A percentile compares a stretch with the other conserved stretches of the same genome.
These are phyloP conservation scores for Saturnispora sanitii DNA, from an alignment of 805 yeast species.

Conservation along the genomic window DNA sequence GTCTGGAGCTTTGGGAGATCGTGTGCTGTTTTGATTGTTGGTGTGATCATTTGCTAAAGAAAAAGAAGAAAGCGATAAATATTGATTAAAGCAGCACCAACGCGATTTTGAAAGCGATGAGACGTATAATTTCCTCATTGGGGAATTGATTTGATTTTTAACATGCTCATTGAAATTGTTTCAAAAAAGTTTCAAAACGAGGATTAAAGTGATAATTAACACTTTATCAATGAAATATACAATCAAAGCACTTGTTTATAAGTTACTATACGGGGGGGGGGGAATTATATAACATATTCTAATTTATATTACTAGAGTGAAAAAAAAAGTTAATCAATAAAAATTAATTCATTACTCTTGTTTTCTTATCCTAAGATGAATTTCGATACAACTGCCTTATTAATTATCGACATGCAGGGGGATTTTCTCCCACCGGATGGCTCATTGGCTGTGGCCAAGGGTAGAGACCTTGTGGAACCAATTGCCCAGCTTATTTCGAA, in stretches of 20 bases:
- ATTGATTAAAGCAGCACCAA: not conserved
- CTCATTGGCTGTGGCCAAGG: conserved; percentile 60
- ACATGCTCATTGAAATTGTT: not conserved
- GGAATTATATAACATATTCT: too few species aligned
- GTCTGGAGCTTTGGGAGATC: too few species aligned
- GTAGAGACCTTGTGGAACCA: conserved; percentile 45
- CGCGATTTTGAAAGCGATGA: not conserved
- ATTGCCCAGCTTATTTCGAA: conserved; percentile 39
- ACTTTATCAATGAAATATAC: too few species aligned
- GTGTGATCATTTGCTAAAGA: not conserved
- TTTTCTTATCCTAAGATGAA: not conserved
- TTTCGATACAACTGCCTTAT: conserved; percentile 39
- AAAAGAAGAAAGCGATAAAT: too few species aligned
- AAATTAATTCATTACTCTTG: not conserved
- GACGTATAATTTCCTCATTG: not conserved
- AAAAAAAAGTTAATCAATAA: too few species aligned
- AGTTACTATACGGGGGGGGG: too few species aligned
- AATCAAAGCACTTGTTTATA: too few species aligned
- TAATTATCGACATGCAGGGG: conserved; percentile 74
- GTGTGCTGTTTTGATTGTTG: not conserved
- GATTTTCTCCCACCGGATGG: conserved; percentile 81
- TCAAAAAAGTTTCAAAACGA: not conserved
- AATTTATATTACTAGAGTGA: too few species aligned
- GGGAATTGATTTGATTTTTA: conserved; percentile 1
- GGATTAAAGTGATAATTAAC: too few species aligned